phyloP scores from a whole-genome alignment of 805 yeast species.

The Wickerhamomyces ciferrii region DNA sequence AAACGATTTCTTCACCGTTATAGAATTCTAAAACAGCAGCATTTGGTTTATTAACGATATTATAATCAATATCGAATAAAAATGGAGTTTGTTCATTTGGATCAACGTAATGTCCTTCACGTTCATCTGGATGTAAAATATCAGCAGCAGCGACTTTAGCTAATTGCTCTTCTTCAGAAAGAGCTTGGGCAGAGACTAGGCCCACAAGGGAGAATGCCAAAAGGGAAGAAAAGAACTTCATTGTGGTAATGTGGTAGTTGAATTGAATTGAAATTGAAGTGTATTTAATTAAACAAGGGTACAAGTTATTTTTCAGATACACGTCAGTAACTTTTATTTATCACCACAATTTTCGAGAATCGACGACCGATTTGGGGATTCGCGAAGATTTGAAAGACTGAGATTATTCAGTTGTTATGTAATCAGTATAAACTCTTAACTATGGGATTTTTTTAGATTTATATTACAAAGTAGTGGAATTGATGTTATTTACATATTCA shows the following conservation, averaged over 20 bases:
- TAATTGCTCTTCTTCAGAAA: constrained; percentile 13
- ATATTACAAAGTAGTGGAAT: too few relatives aligned
- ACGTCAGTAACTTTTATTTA: not conserved
- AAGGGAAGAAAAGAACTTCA: constrained; percentile 15
- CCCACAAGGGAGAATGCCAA: constrained; percentile 10
- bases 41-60: constrained; percentile 39
- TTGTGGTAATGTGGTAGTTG: not conserved
- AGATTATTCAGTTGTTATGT: not conserved
- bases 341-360: too few relatives aligned
- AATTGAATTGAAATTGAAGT: not conserved
- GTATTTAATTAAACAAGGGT: too few relatives aligned
- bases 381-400: not conserved
- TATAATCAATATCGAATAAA: constrained; percentile 44
- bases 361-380: not conserved
- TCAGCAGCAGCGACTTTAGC: constrained; percentile 8
- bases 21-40: constrained; percentile 30
- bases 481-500: too few relatives aligned
- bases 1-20: constrained; percentile 48
- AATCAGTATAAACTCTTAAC: not conserved
- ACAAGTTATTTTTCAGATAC: not conserved
- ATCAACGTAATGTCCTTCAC: constrained; percentile 14
- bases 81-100: constrained; percentile 29
- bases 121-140: constrained; percentile 13
- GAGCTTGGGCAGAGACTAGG: constrained; percentile 1
- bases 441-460: too few relatives aligned